These are phyloP conservation scores for Cladosporium sp. DNA, from an alignment of 2,329 filamentous ascomycete genomes.

Conservation along the genomic window DNA sequence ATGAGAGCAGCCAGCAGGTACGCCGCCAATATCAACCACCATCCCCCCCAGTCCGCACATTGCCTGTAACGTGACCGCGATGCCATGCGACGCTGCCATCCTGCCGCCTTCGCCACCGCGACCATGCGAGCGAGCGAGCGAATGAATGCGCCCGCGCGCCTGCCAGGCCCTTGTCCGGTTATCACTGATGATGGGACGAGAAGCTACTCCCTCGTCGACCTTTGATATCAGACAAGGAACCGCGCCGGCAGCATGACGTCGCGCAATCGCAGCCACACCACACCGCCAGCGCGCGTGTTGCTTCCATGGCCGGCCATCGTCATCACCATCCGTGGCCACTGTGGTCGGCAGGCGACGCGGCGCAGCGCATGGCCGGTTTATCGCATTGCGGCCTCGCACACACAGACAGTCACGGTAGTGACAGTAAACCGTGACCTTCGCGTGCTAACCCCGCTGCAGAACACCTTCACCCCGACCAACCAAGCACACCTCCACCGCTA, in stretches of 20 bases:
- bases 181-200: too few species aligned
- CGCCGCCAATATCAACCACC: not conserved
- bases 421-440: not conserved
- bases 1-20: not conserved
- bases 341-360: not conserved
- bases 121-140: too few species aligned
- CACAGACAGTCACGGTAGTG: not conserved
- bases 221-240: too few species aligned
- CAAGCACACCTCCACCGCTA: not conserved
- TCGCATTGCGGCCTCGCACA: not conserved
- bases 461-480: not conserved
- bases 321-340: too few species aligned
- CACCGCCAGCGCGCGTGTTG: constrained; percentile 1
- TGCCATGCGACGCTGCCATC: constrained; percentile 6
- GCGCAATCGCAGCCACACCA: constrained; percentile 2
- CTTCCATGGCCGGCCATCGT: not conserved
- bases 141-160: too few species aligned
- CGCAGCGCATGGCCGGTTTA: not conserved
- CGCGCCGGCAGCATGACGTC: not conserved
- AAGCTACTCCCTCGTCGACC: too few species aligned
- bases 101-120: not conserved
- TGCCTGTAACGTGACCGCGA: constrained; percentile 9
- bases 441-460: constrained; percentile 5
- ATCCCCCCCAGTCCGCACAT: constrained; percentile 3
- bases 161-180: too few species aligned